Base-by-base conservation (phyloP, 1,284 basidiomycete genomes). In the Cutaneotrichosporon dermatis region DNA sequence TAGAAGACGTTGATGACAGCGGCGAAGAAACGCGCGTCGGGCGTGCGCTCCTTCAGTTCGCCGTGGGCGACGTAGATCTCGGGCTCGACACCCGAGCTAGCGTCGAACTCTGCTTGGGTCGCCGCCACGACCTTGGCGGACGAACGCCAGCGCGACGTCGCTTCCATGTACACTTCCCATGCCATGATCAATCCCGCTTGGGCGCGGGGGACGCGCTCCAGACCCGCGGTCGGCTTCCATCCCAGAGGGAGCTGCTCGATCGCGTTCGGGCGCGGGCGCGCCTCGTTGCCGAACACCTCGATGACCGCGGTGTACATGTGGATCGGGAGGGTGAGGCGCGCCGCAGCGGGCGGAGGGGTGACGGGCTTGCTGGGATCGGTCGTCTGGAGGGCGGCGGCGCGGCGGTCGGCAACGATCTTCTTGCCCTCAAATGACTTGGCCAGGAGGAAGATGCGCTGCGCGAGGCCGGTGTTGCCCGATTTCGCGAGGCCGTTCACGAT, bases 401-500 rank as follows among this genome's bases (percentile, higher is more conserved):
- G 25, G 25, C 25, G 25, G 25, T 25, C 25, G 25, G 25, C 25
- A 25, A 25, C 25, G 16, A 42, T 58, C 50, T 15, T 12, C 12
- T 45, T 12, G 8, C 37, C 45, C 46, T 59, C 57, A 41, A 37
- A 51, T 3, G 64, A 58, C 33, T 60, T 45, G 6, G 70, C 72
- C 9, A 72, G 54, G 4, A 37, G 41, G 58, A 61, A 74, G 2
- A 76, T 59, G 10, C 73, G 63, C 54, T 74, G 71, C 3, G 69
- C 72, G 1, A 76, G 60, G 6, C 67, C 67, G 0, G 65, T 67
- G 16, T 66, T 60, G 8, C 69, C 69, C 2, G 60, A 52, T 46
- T 73, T 68, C 13, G 64, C 63, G 1, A 75, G 54, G 0, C 60
- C 70, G 3, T 57, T 51, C 2, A 75, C 39, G 6, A 76, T 55